These are phyloP conservation scores for Cynara cardunculus DNA, from an alignment of 129 eudicot species.

Conservation along the genomic window DNA sequence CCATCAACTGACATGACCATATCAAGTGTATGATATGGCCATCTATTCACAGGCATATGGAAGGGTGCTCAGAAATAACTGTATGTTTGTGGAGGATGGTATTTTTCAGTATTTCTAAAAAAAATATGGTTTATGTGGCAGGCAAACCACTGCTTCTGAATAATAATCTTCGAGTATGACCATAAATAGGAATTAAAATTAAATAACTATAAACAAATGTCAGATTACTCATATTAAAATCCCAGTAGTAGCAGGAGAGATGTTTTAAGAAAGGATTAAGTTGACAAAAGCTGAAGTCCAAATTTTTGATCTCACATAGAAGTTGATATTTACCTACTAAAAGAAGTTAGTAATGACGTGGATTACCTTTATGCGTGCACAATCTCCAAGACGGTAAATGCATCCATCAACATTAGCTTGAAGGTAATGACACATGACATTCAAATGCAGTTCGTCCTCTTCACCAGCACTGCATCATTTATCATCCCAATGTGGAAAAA, in stretches of 20 bases:
- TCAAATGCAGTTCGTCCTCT: conserved; percentile 71
- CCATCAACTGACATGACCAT: background rate
- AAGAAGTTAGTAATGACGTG: background rate
- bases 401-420: conserved; percentile 61
- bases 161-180: conserved; percentile 3
- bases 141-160: background rate
- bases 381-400: conserved; percentile 67
- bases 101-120: background rate
- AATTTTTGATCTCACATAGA: conserved; percentile 1
- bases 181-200: background rate
- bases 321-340: background rate
- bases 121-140: conserved; percentile 7
- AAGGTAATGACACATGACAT: conserved; percentile 74
- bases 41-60: background rate
- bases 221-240: background rate
- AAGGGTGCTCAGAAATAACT: background rate
- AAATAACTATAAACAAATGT: background rate
- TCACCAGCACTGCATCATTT: conserved; percentile 53
- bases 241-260: conserved; percentile 1
- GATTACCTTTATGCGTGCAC: conserved; percentile 64
- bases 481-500: conserved; percentile 13
- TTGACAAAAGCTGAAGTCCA: background rate
- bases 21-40: background rate
- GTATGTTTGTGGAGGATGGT: background rate
- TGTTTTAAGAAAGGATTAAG: background rate